A percentile compares a stretch with the other conserved stretches of the same genome.
Conservation (phyloP, 768 basidiomycete species). For the Boletus patriciae region DNA sequence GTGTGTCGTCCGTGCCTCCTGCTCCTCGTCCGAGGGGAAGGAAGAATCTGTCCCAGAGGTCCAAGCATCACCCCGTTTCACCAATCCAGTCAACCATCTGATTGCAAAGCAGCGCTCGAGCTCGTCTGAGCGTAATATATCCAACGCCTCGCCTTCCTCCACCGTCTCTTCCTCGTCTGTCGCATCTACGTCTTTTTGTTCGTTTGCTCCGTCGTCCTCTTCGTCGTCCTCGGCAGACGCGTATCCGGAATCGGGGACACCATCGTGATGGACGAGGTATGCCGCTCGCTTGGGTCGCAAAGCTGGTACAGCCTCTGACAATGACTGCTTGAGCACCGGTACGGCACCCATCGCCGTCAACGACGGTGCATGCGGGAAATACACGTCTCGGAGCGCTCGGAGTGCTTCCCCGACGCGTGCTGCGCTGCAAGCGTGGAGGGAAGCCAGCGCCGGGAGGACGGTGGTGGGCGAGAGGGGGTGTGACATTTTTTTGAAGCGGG, state of each 20-base stretch:
- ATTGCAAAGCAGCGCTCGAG: slow-evolving; percentile 69
- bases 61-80: slow-evolving; percentile 61
- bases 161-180: neutral
- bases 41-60: slow-evolving; percentile 15
- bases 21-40: slow-evolving; percentile 35
- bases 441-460: slow-evolving; percentile 57
- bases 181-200: slow-evolving; percentile 8
- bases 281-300: slow-evolving; percentile 26
- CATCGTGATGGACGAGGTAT: slow-evolving; percentile 38
- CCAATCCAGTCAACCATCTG: slow-evolving; percentile 72
- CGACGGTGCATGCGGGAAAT: slow-evolving; percentile 43
- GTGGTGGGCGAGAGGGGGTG: slow-evolving; percentile 41
- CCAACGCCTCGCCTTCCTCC: slow-evolving; percentile 30
- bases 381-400: slow-evolving; percentile 47
- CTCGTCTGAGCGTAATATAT: slow-evolving; percentile 57
- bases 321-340: slow-evolving; percentile 20
- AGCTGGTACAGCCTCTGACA: slow-evolving; percentile 18
- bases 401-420: slow-evolving; percentile 43
- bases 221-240: slow-evolving; percentile 70
- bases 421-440: slow-evolving; percentile 38
- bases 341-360: neutral
- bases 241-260: slow-evolving; percentile 73
- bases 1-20: slow-evolving; percentile 39
- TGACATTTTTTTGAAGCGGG: slow-evolving; percentile 12
- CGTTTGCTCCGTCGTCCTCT: slow-evolving; percentile 31